phyloP scores from a whole-genome alignment of 148 eudicot genomes.

The Fallopia convolvulus region DNA sequence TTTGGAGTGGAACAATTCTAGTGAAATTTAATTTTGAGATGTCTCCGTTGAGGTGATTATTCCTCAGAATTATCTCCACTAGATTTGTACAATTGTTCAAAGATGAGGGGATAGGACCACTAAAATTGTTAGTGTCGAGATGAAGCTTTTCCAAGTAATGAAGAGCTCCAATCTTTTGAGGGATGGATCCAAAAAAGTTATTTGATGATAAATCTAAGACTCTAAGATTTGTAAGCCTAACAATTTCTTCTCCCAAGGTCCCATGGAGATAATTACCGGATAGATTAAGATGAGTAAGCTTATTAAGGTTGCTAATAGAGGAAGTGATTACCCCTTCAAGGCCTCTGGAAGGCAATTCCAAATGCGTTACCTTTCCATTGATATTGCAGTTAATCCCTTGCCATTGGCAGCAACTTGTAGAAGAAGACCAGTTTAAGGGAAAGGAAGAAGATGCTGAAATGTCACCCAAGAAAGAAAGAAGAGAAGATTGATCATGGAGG shows the following conservation, averaged over 20 bases:
- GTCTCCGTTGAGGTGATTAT: conserved; percentile 49
- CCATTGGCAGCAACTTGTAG: conserved; percentile 63
- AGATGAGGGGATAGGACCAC: conserved; percentile 54
- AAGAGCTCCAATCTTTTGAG: conserved; percentile 46
- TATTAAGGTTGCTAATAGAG: conserved; percentile 37
- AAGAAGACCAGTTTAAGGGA: conserved; percentile 43
- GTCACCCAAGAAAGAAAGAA: conserved; percentile 29
- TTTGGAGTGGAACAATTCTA: conserved; percentile 23
- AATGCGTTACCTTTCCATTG: conserved; percentile 27
- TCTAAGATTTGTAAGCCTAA: neutral
- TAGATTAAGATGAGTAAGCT: conserved; percentile 50
- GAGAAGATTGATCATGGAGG: conserved; percentile 39
- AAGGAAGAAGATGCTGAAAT: conserved; percentile 18
- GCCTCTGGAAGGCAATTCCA: conserved; percentile 42
- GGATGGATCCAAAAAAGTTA: conserved; percentile 42
- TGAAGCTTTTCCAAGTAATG: conserved; percentile 42
- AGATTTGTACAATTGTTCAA: conserved; percentile 60
- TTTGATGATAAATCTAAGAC: neutral
- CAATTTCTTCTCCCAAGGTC: neutral
- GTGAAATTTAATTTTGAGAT: conserved; percentile 70
- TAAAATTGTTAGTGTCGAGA: conserved; percentile 57
- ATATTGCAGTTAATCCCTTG: conserved; percentile 54
- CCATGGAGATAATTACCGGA: conserved; percentile 20
- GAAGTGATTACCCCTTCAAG: conserved; percentile 38
- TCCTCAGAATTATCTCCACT: conserved; percentile 43